A percentile compares a stretch with the other conserved stretches of the same genome.
phyloP scores from a whole-genome alignment of 2,329 filamentous ascomycete species.

The Trichoderma afroharzianum region DNA sequence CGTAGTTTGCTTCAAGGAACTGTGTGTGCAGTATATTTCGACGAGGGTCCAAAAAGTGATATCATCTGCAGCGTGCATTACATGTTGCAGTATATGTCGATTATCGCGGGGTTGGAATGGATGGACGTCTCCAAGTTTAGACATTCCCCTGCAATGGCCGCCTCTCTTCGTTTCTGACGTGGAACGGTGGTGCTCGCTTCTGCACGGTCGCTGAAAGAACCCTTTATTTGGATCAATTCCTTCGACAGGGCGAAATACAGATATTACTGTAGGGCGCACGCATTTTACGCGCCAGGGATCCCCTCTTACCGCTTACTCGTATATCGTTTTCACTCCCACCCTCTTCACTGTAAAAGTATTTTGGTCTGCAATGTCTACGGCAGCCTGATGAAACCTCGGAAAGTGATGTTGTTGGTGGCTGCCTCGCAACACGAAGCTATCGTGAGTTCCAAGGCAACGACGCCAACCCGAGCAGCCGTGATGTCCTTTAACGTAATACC shows the following conservation, averaged over 20 bases:
- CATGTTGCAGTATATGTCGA: not conserved
- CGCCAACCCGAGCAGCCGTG: not conserved
- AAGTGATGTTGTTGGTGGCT: not conserved
- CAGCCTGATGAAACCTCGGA: conserved; percentile 9
- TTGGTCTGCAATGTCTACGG: not conserved
- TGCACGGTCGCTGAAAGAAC: not conserved
- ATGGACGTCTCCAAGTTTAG: not conserved
- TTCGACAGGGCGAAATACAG: not conserved
- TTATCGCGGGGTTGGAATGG: conserved; percentile 11
- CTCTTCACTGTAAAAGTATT: not conserved
- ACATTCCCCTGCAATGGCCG: not conserved
- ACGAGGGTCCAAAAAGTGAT: conserved; percentile 1
- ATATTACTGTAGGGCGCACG: not conserved
- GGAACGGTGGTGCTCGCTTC: not conserved
- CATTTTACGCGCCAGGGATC: not conserved
- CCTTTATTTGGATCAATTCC: not conserved
- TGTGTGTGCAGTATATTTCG: not conserved
- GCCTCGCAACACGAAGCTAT: conserved; percentile 3
- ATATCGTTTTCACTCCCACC: not conserved
- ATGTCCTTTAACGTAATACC: not conserved
- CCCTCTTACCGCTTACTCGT: not conserved
- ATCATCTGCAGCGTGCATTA: conserved; percentile 8
- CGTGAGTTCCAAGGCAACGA: not conserved
- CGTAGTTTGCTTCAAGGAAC: not conserved
- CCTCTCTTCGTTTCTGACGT: not conserved